phyloP scores from a whole-genome alignment of 441 rosid genomes.

The Metrosideros polymorpha region DNA sequence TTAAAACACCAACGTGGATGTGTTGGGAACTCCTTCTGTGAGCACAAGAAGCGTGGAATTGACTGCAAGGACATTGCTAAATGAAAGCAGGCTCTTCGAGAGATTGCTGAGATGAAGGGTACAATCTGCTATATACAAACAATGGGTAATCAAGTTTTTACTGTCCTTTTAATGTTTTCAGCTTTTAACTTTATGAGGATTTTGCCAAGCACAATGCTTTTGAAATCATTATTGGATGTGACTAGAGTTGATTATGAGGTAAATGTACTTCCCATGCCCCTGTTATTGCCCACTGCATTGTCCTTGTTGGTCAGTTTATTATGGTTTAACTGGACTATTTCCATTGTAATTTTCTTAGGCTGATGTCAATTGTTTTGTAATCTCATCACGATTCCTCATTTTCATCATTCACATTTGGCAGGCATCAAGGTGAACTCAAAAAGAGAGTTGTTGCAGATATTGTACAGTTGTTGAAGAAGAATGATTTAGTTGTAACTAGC shows the following conservation, averaged over 20 bases:
- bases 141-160: not conserved
- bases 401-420: not conserved
- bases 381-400: not conserved
- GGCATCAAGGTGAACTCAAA: not conserved
- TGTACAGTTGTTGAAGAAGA: not conserved
- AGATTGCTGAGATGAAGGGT: not conserved
- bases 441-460: not conserved
- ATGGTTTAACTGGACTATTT: not conserved
- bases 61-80: not conserved
- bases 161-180: not conserved
- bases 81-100: not conserved
- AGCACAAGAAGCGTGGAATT: not conserved
- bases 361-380: not conserved
- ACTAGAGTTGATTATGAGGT: not conserved
- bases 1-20: not conserved
- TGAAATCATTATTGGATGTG: not conserved
- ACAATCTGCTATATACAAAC: not conserved
- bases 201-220: not conserved
- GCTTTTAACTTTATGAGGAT: not conserved
- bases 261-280: not conserved
- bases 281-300: not conserved
- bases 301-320: not conserved
- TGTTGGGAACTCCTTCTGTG: not conserved
- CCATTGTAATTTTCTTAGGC: not conserved
- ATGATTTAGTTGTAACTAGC: not conserved